Conservation (phyloP, 441 rosid species). For the Gossypium laxum region DNA sequence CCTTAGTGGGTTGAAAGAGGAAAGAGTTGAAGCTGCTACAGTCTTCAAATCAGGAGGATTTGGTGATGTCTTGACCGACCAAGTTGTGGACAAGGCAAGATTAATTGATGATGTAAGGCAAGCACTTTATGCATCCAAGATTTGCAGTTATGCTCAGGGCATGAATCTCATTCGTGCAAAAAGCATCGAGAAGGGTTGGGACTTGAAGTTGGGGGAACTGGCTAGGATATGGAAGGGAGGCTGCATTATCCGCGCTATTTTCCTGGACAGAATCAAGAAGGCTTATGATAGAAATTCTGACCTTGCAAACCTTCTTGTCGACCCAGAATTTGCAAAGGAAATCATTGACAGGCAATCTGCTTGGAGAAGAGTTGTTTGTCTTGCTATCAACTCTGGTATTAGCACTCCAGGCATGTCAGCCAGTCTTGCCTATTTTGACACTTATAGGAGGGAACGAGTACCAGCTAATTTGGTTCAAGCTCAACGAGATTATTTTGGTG, state of each 20-base stretch:
- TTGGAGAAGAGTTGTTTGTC: slow-evolving; percentile 6
- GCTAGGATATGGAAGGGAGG: slow-evolving; percentile 9
- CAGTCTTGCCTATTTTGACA: slow-evolving; percentile 1
- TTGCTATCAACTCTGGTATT: background rate
- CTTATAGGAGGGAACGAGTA: slow-evolving; percentile 1
- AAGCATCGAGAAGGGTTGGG: slow-evolving; percentile 4
- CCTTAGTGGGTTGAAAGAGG: background rate
- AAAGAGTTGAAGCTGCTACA: slow-evolving; percentile 1
- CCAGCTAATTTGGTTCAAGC: slow-evolving; percentile 5
- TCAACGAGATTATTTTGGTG: slow-evolving; percentile 2
- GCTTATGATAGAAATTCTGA: slow-evolving; percentile 3
- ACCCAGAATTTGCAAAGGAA: slow-evolving; percentile 4
- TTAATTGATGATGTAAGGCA: slow-evolving; percentile 7
- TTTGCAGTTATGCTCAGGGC: slow-evolving; percentile 9
- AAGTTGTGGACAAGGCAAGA: background rate
- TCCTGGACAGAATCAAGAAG: slow-evolving; percentile 3
- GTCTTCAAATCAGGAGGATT: slow-evolving; percentile 3
- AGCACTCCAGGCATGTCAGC: slow-evolving; percentile 3
- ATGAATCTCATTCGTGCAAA: slow-evolving; percentile 5
- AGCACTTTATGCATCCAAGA: slow-evolving; percentile 6
- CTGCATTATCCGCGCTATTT: slow-evolving; percentile 1
- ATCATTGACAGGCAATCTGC: slow-evolving; percentile 4
- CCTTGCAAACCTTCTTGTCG: slow-evolving; percentile 5
- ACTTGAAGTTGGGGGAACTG: slow-evolving; percentile 7
- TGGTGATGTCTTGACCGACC: background rate